A percentile compares a stretch with the other conserved stretches of the same genome.
Evolutionary conservation across 306 rosid genomes (phyloP).

Genomic region (Vigna angularis): DNA sequence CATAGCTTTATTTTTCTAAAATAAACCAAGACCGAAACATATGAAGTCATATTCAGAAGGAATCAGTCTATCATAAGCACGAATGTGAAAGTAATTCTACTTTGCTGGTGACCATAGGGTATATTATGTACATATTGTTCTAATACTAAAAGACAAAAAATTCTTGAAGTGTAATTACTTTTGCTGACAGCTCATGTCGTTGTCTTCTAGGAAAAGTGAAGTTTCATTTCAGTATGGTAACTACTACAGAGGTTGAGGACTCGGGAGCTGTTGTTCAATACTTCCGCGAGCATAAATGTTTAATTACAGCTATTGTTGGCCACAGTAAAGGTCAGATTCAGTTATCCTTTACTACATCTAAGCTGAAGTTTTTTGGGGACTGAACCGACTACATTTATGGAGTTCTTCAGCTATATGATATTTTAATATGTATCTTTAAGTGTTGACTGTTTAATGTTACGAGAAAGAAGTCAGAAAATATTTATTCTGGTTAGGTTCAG

Average conservation of each 20-base stretch:
- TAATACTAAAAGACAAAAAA: constrained; percentile 20
- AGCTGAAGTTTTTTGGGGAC: constrained; percentile 34
- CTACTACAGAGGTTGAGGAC: constrained; percentile 82
- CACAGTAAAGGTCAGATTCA: constrained; percentile 84
- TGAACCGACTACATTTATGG: constrained; percentile 13
- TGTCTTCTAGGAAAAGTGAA: constrained; percentile 82
- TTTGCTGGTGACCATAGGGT: background rate
- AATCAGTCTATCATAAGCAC: constrained; percentile 1
- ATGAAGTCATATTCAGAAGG: constrained; percentile 14
- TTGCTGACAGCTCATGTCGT: constrained; percentile 6
- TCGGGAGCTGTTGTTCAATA: constrained; percentile 69
- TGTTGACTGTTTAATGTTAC: constrained; percentile 15
- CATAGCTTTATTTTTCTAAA: background rate
- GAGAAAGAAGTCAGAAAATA: constrained; percentile 13
- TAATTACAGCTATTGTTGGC: constrained; percentile 71
- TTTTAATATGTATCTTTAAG: background rate
- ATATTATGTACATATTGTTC: background rate
- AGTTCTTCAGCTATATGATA: background rate
- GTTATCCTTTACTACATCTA: constrained; percentile 25
- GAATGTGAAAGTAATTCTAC: constrained; percentile 24
- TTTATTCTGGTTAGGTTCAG: background rate
- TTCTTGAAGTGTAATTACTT: constrained; percentile 12
- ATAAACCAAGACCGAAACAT: constrained; percentile 26
- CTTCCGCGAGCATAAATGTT: constrained; percentile 59
- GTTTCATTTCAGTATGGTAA: constrained; percentile 87